Base-by-base conservation (phyloP, 2,329 filamentous ascomycete genomes). In the Byssochlamys sp. region DNA sequence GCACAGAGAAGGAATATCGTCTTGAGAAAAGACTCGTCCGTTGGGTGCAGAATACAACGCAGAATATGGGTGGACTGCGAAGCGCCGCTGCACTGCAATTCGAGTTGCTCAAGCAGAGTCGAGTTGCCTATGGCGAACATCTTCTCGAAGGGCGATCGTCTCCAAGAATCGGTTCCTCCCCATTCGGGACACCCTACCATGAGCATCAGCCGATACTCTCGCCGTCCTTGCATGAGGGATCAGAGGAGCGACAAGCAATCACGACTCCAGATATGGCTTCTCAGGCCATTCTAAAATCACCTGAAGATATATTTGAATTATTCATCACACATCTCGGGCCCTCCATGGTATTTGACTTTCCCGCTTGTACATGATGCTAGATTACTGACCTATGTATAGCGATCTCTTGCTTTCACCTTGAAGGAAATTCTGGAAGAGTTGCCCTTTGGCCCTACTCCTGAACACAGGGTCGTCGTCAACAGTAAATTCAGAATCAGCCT, bases 21-120 rank as follows among this genome's bases (percentile, higher is more conserved):
- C 80, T 95, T 2, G 89, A 96, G 66, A 86, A 87, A 62, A 85
- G 83, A 26, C 81, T 97, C 3, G 88, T 92, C 51, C 87, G 90
- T 67, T 92, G 89, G 63, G 83, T 97, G 66, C 90, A 95, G 70
- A 85, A 84, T 52, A 80, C 97, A 28, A 86, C 90, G 3, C 91
- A 96, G 70, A 91, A 90, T 62, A 87, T 96, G 62, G 91, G 92
- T 70, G 94, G 92, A 6, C 77, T 99, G 66, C 83, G 91, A 62
- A 96, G 91, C 77, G 91, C 94, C 33, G 89, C 94, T 27, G 83
- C 88, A 58, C 91, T 91, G 25, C 92, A 99, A 67, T 95, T 97
- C 68, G 83, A 87, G 14, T 80, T 97, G 31, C 78, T 96, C 33
- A 85, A 86, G 60, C 88, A 94, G 52, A 33, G 49, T 51, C 59